Evolutionary conservation across 805 yeast species (phyloP).

Genomic region (Yarrowia hollandica): DNA sequence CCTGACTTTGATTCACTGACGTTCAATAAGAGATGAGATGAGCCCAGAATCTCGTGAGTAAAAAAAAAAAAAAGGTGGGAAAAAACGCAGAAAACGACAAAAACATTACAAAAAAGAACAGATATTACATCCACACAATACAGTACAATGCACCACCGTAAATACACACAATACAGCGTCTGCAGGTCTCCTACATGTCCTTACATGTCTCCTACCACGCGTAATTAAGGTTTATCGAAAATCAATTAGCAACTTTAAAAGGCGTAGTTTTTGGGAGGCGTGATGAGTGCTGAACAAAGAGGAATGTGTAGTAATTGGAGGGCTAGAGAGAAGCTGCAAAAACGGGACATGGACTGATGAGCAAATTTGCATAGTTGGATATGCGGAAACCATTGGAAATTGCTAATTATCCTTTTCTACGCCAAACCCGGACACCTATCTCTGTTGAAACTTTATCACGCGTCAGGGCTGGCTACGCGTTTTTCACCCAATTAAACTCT

Average conservation of each 20-base stretch:
- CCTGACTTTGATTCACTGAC: too few species aligned
- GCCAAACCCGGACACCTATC: too few species aligned
- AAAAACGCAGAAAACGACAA: neutral
- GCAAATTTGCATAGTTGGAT: too few species aligned
- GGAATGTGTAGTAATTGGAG: neutral
- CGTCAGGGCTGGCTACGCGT: slow-evolving; percentile 28
- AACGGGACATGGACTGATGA: too few species aligned
- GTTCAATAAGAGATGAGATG: too few species aligned
- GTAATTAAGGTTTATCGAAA: neutral
- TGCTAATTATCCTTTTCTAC: too few species aligned
- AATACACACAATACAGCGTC: neutral
- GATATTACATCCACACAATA: neutral
- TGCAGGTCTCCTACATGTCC: neutral
- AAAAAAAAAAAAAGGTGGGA: neutral
- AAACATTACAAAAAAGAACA: neutral
- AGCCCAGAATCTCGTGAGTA: too few species aligned
- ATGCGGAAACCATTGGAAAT: too few species aligned
- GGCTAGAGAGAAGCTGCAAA: too few species aligned
- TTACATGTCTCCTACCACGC: slow-evolving; percentile 13
- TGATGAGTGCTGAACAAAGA: neutral
- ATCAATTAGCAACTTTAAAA: neutral
- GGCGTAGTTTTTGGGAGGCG: neutral
- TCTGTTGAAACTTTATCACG: slow-evolving; percentile 1
- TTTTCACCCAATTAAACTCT: slow-evolving; percentile 10
- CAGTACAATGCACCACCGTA: neutral